Evolutionary conservation across 371 early-diverging fungal species (phyloP).

Genomic region (Mucor racemosus): DNA sequence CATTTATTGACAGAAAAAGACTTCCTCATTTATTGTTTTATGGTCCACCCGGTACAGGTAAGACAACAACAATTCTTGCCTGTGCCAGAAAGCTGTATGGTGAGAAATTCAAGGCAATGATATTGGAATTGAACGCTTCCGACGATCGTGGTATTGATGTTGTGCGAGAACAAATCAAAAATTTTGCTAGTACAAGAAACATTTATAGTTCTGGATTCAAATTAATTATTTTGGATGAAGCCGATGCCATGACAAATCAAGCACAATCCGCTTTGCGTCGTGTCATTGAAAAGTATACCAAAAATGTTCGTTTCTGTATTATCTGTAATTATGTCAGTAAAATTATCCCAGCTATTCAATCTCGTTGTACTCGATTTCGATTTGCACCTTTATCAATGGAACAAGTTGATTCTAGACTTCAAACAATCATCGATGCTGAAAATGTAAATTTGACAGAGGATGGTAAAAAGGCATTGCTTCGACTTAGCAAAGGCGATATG

Average conservation of each 20-base stretch:
- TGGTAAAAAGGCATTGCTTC: conserved; percentile 81
- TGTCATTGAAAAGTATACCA: conserved; percentile 98
- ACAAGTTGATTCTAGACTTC: conserved; percentile 79
- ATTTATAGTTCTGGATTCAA: conserved; percentile 90
- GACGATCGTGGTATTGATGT: conserved; percentile 99
- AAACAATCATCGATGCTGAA: conserved; percentile 77
- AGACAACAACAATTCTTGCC: conserved; percentile 96
- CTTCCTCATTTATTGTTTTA: conserved; percentile 99
- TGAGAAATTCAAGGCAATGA: conserved; percentile 79
- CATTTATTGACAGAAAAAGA: conserved; percentile 85
- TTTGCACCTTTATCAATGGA: conserved; percentile 89
- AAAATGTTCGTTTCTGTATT: conserved; percentile 97
- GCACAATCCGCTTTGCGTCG: conserved; percentile 97
- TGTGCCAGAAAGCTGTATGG: conserved; percentile 89
- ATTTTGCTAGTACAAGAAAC: conserved; percentile 93
- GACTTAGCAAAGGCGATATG: conserved; percentile 95
- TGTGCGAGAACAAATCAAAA: conserved; percentile 98
- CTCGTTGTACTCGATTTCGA: conserved; percentile 97
- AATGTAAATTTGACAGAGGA: conserved; percentile 80
- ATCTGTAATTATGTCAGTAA: conserved; percentile 99
- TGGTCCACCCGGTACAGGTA: conserved; percentile 99
- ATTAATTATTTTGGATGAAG: conserved; percentile 98
- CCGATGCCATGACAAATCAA: conserved; percentile 97
- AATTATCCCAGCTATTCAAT: conserved; percentile 98
- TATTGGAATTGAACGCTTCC: conserved; percentile 97